Conservation (phyloP, 2,329 filamentous ascomycete genomes). For the Fusarium brevicatenulatum region DNA sequence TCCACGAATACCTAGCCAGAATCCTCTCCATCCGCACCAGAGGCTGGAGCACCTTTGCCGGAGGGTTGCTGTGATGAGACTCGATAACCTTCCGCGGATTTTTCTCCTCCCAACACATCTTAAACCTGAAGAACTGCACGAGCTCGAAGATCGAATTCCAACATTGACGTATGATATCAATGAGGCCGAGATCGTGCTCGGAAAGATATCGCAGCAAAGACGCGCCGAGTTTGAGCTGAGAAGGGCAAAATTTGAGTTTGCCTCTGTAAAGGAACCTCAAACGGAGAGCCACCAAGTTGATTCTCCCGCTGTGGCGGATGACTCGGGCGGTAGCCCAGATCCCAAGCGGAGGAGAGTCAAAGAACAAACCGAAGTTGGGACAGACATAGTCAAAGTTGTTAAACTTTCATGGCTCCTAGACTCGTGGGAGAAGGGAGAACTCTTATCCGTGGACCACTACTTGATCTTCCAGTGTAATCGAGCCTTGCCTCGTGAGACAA, state of each 20-base stretch:
- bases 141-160: conserved; percentile 71
- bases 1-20: not conserved
- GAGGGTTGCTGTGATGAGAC: conserved; percentile 34
- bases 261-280: conserved; percentile 48
- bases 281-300: not conserved
- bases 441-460: conserved; percentile 63
- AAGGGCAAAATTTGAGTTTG: conserved; percentile 68
- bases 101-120: conserved; percentile 80
- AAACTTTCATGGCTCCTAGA: conserved; percentile 68
- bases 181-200: conserved; percentile 79
- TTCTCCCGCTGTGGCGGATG: not conserved
- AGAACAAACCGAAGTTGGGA: not conserved
- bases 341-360: conserved; percentile 37
- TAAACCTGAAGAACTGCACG: conserved; percentile 67
- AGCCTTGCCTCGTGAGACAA: conserved; percentile 5
- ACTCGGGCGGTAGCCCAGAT: conserved; percentile 3
- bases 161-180: conserved; percentile 75
- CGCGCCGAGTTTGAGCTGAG: conserved; percentile 83
- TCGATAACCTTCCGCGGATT: conserved; percentile 65
- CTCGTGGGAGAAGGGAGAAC: conserved; percentile 55
- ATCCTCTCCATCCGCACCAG: not conserved
- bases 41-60: not conserved
- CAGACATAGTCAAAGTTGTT: conserved; percentile 61
- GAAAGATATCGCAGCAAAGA: conserved; percentile 74
- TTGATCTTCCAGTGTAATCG: conserved; percentile 64